phyloP scores from a whole-genome alignment of 371 early-diverging fungal genomes.

The Mucor plumbeus region DNA sequence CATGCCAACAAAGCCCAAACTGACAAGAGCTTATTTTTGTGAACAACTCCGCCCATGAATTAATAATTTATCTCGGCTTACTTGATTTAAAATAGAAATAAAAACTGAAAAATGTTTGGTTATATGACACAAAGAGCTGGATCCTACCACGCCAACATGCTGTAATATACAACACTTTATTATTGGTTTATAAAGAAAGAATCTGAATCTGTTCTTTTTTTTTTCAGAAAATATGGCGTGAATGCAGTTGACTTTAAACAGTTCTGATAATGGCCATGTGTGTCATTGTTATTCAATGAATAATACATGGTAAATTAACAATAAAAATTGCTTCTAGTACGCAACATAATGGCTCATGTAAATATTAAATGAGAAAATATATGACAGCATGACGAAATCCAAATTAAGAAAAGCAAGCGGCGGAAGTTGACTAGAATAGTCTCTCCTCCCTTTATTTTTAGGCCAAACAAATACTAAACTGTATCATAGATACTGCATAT shows the following conservation, averaged over 20 bases:
- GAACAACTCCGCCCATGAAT: neutral
- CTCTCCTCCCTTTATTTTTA: slow-evolving; percentile 14
- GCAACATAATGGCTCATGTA: too few species aligned
- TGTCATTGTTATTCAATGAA: too few species aligned
- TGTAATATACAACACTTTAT: neutral
- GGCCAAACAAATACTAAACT: neutral
- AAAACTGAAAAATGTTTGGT: neutral
- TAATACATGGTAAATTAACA: too few species aligned
- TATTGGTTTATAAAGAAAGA: neutral
- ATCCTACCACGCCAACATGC: too few species aligned
- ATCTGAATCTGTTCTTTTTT: too few species aligned
- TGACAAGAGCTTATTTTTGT: neutral
- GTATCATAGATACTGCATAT: neutral
- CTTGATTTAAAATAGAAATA: neutral
- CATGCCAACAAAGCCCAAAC: neutral
- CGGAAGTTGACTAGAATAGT: slow-evolving; percentile 32
- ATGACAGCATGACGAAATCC: slow-evolving; percentile 28
- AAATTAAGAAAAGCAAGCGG: slow-evolving; percentile 34
- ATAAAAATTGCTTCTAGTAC: too few species aligned
- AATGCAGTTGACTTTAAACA: too few species aligned
- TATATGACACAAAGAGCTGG: too few species aligned
- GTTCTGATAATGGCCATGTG: too few species aligned
- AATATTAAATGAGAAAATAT: neutral
- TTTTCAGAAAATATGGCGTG: too few species aligned
- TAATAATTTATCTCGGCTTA: neutral